phyloP scores from a whole-genome alignment of 1,139 yeast species.

The Saccharomyces hybrid region DNA sequence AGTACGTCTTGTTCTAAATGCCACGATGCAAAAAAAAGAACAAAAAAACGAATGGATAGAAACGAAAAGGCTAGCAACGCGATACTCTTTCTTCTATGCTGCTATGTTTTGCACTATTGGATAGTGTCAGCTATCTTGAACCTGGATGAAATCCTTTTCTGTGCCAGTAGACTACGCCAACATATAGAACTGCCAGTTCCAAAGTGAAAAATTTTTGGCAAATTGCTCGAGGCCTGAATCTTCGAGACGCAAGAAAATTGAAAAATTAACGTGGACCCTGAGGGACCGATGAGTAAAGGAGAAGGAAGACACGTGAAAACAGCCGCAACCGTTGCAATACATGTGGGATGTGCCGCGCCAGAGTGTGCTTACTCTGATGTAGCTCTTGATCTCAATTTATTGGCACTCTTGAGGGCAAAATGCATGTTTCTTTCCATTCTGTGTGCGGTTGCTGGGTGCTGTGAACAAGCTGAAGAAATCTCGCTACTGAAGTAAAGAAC shows the following conservation, averaged over 20 bases:
- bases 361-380: background rate
- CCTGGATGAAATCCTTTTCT: background rate
- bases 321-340: background rate
- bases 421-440: background rate
- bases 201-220: background rate
- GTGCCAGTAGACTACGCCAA: background rate
- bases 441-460: slow-evolving; percentile 1
- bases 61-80: background rate
- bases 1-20: background rate
- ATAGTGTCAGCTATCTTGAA: background rate
- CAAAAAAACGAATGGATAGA: background rate
- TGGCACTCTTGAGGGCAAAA: background rate
- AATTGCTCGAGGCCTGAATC: background rate
- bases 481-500: background rate
- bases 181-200: background rate
- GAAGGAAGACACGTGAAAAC: background rate
- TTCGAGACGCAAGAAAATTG: background rate
- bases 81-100: background rate
- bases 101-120: background rate
- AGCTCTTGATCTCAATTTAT: background rate
- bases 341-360: background rate
- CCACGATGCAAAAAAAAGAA: background rate
- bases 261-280: slow-evolving; percentile 1
- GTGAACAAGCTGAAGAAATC: background rate
- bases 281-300: background rate